A percentile compares a stretch with the other conserved stretches of the same genome.
Conservation (phyloP, 177 flowering plant genomes). For the Telopea speciosissima region DNA sequence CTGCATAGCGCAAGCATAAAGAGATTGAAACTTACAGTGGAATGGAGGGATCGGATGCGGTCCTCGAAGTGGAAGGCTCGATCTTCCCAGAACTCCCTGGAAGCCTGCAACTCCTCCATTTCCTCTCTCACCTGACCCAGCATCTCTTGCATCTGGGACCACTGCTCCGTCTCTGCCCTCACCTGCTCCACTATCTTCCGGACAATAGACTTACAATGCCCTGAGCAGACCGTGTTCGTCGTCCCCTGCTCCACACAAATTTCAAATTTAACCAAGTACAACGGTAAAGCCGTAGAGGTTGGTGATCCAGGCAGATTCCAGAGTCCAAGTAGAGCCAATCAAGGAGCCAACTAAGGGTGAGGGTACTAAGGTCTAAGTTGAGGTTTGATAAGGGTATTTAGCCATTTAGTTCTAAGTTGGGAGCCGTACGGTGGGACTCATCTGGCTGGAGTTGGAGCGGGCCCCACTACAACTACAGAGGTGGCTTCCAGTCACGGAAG, state of each 20-base stretch:
- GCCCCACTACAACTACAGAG: too few species aligned
- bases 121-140: slow-evolving; percentile 66
- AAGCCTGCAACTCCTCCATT: slow-evolving; percentile 74
- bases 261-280: not conserved
- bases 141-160: slow-evolving; percentile 95
- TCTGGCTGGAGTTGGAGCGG: too few species aligned
- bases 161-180: slow-evolving; percentile 78
- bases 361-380: too few species aligned
- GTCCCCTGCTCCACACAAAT: slow-evolving; percentile 25
- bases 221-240: slow-evolving; percentile 43
- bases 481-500: too few species aligned
- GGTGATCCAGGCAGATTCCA: too few species aligned
- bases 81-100: slow-evolving; percentile 74
- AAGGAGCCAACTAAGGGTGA: too few species aligned
- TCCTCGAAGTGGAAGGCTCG: slow-evolving; percentile 50
- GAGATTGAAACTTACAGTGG: slow-evolving; percentile 32
- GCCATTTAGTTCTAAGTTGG: too few species aligned
- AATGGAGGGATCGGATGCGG: slow-evolving; percentile 38
- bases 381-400: too few species aligned
- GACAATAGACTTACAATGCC: slow-evolving; percentile 64
- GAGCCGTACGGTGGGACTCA: too few species aligned
- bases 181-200: slow-evolving; percentile 73
- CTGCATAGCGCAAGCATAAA: not conserved
- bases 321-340: too few species aligned
- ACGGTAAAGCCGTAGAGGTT: not conserved